Evolutionary conservation across 345 rosid genomes (phyloP).

Genomic region (Sisymbrium altissimum): DNA sequence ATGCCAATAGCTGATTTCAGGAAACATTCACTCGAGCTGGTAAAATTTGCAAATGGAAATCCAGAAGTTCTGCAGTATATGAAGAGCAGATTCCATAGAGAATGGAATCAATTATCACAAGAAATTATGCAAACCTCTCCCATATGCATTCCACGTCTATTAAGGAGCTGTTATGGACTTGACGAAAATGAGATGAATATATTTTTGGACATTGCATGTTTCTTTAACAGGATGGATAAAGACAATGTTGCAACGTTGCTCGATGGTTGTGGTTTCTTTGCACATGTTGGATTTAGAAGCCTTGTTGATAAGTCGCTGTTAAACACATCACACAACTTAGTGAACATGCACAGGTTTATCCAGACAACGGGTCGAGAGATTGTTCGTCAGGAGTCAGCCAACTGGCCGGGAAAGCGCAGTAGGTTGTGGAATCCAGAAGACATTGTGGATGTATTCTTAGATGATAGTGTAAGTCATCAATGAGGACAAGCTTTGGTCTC

Average conservation of each 20-base stretch:
- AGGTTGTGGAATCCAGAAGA: conserved; percentile 22
- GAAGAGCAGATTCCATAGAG: not conserved
- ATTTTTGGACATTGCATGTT: conserved; percentile 41
- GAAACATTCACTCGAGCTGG: not conserved
- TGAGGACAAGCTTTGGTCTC: not conserved
- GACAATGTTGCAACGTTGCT: conserved; percentile 22
- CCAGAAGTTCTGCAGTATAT: conserved; percentile 22
- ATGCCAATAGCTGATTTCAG: not conserved
- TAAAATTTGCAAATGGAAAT: conserved; percentile 25
- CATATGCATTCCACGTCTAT: conserved; percentile 13
- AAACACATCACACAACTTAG: not conserved
- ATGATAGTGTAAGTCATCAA: conserved; percentile 1
- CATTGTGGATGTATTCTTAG: not conserved
- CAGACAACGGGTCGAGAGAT: conserved; percentile 35
- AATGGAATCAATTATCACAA: not conserved
- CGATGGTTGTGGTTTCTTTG: conserved; percentile 35
- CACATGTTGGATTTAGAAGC: conserved; percentile 27
- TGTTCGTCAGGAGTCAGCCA: conserved; percentile 18
- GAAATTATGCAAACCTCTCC: not conserved
- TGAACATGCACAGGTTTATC: conserved; percentile 26
- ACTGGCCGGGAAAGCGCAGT: conserved; percentile 24
- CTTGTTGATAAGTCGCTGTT: conserved; percentile 38
- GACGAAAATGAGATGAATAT: conserved; percentile 31
- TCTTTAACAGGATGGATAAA: conserved; percentile 25
- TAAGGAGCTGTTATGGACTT: conserved; percentile 35